Base-by-base conservation (phyloP, 371 early-diverging fungal genomes). In the Mortierella sp. region DNA sequence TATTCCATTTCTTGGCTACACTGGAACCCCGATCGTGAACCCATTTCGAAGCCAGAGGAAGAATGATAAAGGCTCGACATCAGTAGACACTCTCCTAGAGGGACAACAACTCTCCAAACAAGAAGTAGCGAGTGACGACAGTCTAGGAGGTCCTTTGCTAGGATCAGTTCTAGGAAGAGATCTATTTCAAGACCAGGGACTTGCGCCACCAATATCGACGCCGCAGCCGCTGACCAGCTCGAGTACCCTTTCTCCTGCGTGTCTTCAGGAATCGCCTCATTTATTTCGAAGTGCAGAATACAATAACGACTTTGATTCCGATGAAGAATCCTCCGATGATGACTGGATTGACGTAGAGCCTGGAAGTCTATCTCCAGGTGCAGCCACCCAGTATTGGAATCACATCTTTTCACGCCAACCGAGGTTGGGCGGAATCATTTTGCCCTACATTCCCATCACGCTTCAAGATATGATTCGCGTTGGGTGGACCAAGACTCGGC, bases 1-100 rank as follows among this genome's bases (percentile, higher is more conserved):
- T 9, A 57, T 69, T 3, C 61, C 76, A 8, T 69, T 76, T 43
- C 48, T 76, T 26, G 76, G 76, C 41, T 76, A 64, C 53, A 69
- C 70, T 5, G 51, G 44, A 2, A 39, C 39, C 3, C 50, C 60
- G 6, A 5, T 24, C n/a, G 9, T 28, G 21, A 73, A 73, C 23
- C 64, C 64, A 17, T 53, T 62, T 17, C 42, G 42, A 26, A 26
- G 1, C 11, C 6, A 56, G n/a, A 61, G 37, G 26, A 46, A 17
- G 30, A 27, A 49, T 15, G 47, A 28, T 28, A 28, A 32, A 26
- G 43, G 27, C 1, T 17, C 57, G 7, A 44, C 57, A 2, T 24
- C 53, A 39, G 26, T 17, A 17, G 9, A 24, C n/a, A 7, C 37
- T 11, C 24, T 19, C 53, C 19, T 34, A 2, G 9, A 14, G 42